These are phyloP conservation scores for Wallacemonas sp. DNA, from an alignment of 208 protist genomes.

Conservation along the genomic window DNA sequence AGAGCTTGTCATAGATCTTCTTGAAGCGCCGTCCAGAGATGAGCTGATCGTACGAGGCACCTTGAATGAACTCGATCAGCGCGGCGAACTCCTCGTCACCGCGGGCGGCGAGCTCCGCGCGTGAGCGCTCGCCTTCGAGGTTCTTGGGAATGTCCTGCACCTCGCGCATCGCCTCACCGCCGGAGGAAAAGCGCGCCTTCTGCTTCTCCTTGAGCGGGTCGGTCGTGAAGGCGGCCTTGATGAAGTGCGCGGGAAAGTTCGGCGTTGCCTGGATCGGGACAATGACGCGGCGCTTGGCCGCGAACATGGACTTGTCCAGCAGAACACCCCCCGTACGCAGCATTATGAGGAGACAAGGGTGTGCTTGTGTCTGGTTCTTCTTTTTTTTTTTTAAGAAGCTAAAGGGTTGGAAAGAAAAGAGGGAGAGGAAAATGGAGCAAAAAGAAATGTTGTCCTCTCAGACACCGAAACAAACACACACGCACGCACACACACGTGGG, in stretches of 20 bases:
- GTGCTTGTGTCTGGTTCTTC: not conserved
- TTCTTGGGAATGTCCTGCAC: constrained; percentile 85
- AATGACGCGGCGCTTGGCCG: constrained; percentile 90
- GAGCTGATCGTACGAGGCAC: constrained; percentile 88
- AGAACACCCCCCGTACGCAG: constrained; percentile 39
- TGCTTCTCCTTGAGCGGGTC: constrained; percentile 91
- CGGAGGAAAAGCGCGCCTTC: constrained; percentile 84
- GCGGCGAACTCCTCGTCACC: constrained; percentile 86
- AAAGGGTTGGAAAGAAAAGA: constrained; percentile 7
- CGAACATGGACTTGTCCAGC: constrained; percentile 91
- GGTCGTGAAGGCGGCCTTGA: constrained; percentile 87
- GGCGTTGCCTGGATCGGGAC: constrained; percentile 87
- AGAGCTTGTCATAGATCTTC: constrained; percentile 85
- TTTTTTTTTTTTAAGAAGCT: not conserved
- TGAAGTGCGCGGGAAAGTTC: constrained; percentile 77
- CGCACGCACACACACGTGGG: not conserved
- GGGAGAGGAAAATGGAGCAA: constrained; percentile 4
- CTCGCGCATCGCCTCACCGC: constrained; percentile 88
- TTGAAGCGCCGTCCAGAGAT: constrained; percentile 88
- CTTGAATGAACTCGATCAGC: constrained; percentile 87
- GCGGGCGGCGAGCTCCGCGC: constrained; percentile 54
- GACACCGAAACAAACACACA: not conserved
- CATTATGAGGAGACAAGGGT: too few species aligned
- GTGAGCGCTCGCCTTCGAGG: constrained; percentile 74
- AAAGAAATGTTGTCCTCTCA: not conserved